Conservation (phyloP, 306 rosid species). For the Pueraria montana region DNA sequence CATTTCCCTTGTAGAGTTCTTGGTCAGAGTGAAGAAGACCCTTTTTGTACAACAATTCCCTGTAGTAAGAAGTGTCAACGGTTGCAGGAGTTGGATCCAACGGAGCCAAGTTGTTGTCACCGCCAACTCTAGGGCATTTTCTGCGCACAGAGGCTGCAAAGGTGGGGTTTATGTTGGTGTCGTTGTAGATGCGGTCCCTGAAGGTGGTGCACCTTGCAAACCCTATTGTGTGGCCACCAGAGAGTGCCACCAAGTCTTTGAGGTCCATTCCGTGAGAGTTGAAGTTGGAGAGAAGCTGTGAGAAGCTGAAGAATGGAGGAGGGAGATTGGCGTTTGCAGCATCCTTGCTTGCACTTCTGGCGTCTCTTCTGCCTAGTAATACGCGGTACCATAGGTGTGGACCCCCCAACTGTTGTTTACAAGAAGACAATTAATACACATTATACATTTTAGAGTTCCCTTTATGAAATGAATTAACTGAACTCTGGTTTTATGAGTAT, state of each 20-base stretch:
- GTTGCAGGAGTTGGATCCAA: conserved; percentile 44
- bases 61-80: conserved; percentile 48
- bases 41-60: conserved; percentile 36
- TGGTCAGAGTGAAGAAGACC: conserved; percentile 62
- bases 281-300: conserved; percentile 47
- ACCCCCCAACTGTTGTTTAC: conserved; percentile 50
- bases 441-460: not conserved
- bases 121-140: conserved; percentile 44
- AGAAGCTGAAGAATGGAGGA: conserved; percentile 35
- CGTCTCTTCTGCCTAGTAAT: conserved; percentile 52
- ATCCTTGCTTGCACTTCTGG: conserved; percentile 48
- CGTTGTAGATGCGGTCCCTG: conserved; percentile 47
- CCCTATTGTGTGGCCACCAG: conserved; percentile 63
- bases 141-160: conserved; percentile 42
- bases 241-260: conserved; percentile 49
- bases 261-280: conserved; percentile 42
- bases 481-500: too few relatives aligned
- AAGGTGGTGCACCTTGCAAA: conserved; percentile 44
- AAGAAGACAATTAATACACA: not conserved
- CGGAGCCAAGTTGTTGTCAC: conserved; percentile 28
- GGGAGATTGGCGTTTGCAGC: conserved; percentile 50
- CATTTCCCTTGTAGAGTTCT: conserved; percentile 49
- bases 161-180: conserved; percentile 21
- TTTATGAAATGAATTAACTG: too few relatives aligned
- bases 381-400: conserved; percentile 36